A percentile compares a stretch with the other conserved stretches of the same genome.
Conservation (phyloP, 2,329 filamentous ascomycete species). For the Curvularia sp. region DNA sequence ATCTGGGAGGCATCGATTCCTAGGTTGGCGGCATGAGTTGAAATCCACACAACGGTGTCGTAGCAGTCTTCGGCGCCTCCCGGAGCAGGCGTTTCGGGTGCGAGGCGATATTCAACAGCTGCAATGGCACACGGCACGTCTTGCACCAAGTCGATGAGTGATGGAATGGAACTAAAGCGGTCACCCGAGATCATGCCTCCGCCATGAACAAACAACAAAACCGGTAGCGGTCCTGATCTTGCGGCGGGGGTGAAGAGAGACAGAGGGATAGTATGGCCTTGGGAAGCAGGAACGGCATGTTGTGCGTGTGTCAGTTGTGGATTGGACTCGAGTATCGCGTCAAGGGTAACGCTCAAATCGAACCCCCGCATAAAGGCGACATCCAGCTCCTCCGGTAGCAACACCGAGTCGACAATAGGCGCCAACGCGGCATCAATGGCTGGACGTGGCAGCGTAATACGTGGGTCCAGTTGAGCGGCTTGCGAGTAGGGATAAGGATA, state of each 20-base stretch:
- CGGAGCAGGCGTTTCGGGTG: constrained; percentile 24
- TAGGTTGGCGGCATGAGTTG: constrained; percentile 17
- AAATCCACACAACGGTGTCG: constrained; percentile 23
- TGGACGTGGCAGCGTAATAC: constrained; percentile 18
- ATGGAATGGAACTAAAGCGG: constrained; percentile 23
- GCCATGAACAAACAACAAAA: constrained; percentile 73
- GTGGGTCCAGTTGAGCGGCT: constrained; percentile 18
- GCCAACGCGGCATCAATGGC: constrained; percentile 11
- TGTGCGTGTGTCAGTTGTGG: constrained; percentile 60
- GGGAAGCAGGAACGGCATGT: constrained; percentile 40
- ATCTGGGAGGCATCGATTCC: constrained; percentile 26
- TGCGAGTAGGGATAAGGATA: constrained; percentile 15
- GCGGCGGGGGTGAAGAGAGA: constrained; percentile 60
- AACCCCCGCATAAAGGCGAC: constrained; percentile 18
- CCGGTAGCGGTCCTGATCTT: constrained; percentile 66
- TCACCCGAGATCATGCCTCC: constrained; percentile 27
- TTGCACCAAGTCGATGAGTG: constrained; percentile 21
- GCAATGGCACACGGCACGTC: constrained; percentile 22
- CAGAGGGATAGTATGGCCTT: constrained; percentile 66
- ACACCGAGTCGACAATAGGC: constrained; percentile 15
- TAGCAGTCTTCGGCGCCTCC: constrained; percentile 28
- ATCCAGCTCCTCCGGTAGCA: constrained; percentile 20
- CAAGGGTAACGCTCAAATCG: constrained; percentile 2
- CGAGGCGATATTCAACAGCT: constrained; percentile 26
- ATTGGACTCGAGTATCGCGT: constrained; percentile 64